phyloP scores from a whole-genome alignment of 805 yeast species.

The Lachancea kluyveri region DNA sequence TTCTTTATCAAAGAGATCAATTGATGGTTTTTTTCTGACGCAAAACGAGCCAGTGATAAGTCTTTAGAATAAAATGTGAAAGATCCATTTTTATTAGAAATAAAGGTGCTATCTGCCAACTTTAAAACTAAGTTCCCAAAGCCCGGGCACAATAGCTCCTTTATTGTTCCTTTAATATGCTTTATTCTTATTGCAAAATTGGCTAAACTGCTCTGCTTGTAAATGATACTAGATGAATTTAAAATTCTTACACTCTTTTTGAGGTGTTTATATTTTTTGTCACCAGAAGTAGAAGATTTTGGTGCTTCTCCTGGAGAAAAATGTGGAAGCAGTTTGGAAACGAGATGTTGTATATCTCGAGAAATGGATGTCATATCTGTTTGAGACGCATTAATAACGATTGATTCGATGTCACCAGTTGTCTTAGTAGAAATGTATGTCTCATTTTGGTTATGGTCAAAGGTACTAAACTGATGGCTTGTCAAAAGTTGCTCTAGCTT shows the following conservation, averaged over 20 bases:
- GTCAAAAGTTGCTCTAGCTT: no score
- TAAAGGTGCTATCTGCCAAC: constrained; percentile 9
- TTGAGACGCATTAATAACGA: neutral
- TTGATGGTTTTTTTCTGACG: constrained; percentile 17
- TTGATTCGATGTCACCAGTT: neutral
- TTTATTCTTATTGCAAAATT: constrained; percentile 13
- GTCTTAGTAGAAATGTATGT: no score
- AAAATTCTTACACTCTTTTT: constrained; percentile 24
- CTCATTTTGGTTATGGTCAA: no score
- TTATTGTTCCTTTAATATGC: constrained; percentile 9
- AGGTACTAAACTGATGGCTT: no score
- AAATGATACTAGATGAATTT: constrained; percentile 20
- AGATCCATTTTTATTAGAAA: constrained; percentile 11
- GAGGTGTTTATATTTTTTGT: constrained; percentile 8
- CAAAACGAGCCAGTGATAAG: constrained; percentile 9
- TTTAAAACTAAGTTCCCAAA: constrained; percentile 18
- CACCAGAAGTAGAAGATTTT: constrained; percentile 2
- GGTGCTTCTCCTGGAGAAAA: neutral
- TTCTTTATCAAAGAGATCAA: constrained; percentile 31
- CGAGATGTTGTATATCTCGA: neutral
- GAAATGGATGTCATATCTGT: neutral
- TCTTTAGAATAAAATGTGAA: constrained; percentile 16
- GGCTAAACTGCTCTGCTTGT: constrained; percentile 16
- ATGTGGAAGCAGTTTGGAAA: neutral
- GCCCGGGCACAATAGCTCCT: constrained; percentile 6